A percentile compares a stretch with the other conserved stretches of the same genome.
Conservation (phyloP, 345 rosid species). For the Aquilaria sinensis region DNA sequence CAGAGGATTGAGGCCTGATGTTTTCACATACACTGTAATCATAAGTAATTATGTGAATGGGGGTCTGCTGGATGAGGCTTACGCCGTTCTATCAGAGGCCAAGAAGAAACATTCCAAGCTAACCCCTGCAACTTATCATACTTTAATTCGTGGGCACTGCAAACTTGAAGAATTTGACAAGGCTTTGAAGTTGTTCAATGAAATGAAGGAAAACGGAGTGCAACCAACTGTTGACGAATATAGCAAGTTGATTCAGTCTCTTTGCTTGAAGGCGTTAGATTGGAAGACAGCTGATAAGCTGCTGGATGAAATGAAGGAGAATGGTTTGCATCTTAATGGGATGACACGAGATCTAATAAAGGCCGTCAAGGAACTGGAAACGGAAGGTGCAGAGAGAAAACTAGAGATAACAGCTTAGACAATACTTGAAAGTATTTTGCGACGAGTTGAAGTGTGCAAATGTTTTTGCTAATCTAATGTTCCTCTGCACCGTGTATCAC, state of each 20-base stretch:
- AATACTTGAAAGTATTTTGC: no score
- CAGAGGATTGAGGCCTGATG: constrained; percentile 78
- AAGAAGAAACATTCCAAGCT: constrained; percentile 66
- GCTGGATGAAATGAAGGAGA: constrained; percentile 54
- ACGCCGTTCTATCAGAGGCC: constrained; percentile 49
- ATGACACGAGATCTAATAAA: constrained; percentile 60
- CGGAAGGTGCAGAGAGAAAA: constrained; percentile 29
- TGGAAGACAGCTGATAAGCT: constrained; percentile 72
- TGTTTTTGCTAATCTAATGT: no score
- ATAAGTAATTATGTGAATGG: constrained; percentile 73
- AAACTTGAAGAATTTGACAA: constrained; percentile 66
- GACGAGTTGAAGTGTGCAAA: no score
- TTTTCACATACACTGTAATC: constrained; percentile 66
- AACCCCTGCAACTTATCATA: constrained; percentile 62
- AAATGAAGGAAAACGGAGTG: constrained; percentile 66
- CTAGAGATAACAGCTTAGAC: constrained; percentile 14
- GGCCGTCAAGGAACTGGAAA: constrained; percentile 77
- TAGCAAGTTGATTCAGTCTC: constrained; percentile 71
- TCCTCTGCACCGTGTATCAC: no score
- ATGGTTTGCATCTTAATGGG: constrained; percentile 62
- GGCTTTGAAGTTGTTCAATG: constrained; percentile 57
- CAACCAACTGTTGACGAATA: constrained; percentile 65
- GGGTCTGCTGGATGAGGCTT: constrained; percentile 72
- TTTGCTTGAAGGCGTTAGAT: constrained; percentile 71
- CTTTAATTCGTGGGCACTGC: constrained; percentile 76